Conservation (phyloP, 345 rosid species). For the Moricandia moricandioides region DNA sequence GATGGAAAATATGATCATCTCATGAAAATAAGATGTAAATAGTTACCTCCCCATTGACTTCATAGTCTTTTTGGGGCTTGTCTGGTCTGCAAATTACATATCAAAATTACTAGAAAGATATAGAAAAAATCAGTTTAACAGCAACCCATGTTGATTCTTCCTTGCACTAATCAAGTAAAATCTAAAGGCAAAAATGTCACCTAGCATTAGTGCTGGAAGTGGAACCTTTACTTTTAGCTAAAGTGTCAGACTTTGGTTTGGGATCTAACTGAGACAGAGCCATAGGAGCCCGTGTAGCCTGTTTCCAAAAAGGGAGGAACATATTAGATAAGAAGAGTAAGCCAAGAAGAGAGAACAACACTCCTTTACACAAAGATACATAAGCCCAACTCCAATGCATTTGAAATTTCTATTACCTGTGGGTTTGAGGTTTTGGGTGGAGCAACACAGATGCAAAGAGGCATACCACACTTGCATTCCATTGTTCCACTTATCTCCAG, state of each 20-base stretch:
- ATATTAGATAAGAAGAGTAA: neutral
- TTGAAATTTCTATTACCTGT: conserved; percentile 35
- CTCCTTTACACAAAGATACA: neutral
- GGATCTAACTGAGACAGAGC: conserved; percentile 38
- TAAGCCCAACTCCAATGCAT: neutral
- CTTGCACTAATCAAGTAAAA: neutral
- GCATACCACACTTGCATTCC: conserved; percentile 96
- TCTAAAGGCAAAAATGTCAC: conserved; percentile 29
- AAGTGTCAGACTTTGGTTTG: conserved; percentile 48
- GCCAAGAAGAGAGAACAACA: neutral
- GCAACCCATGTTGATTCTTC: neutral
- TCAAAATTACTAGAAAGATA: neutral
- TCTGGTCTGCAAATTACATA: conserved; percentile 52
- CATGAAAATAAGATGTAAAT: neutral
- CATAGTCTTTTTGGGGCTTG: conserved; percentile 67
- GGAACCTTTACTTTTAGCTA: conserved; percentile 52
- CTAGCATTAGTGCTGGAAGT: conserved; percentile 56
- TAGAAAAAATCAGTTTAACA: neutral
- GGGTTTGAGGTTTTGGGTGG: conserved; percentile 40
- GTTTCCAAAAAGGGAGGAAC: conserved; percentile 8
- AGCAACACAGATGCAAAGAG: conserved; percentile 83
- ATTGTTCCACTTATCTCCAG: conserved; percentile 44
- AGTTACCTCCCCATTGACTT: conserved; percentile 82
- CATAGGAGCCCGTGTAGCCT: conserved; percentile 43
- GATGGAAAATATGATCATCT: neutral